A percentile compares a stretch with the other conserved stretches of the same genome.
phyloP scores from a whole-genome alignment of 345 rosid genomes.

The Zanthoxylum bungeanum region DNA sequence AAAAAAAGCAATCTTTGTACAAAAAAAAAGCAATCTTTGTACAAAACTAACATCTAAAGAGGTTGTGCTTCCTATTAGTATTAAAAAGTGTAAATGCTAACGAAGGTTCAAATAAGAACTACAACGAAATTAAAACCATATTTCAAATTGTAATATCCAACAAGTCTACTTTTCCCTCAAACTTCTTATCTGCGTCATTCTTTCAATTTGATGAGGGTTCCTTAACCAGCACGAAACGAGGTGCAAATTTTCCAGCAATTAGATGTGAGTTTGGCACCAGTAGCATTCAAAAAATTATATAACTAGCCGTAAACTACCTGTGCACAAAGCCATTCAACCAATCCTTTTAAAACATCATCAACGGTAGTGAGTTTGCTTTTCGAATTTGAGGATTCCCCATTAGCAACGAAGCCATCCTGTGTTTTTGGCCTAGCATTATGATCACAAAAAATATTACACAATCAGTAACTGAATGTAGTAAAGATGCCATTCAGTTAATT shows the following conservation, averaged over 20 bases:
- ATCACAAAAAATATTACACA: slow-evolving; percentile 1
- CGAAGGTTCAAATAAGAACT: not conserved
- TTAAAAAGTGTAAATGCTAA: not conserved
- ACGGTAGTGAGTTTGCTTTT: slow-evolving; percentile 56
- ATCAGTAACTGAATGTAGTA: not conserved
- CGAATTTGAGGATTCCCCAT: slow-evolving; percentile 71
- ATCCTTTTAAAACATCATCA: slow-evolving; percentile 83
- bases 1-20: not conserved
- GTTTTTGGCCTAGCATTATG: slow-evolving; percentile 72
- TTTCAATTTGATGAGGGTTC: not conserved
- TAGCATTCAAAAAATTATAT: no score
- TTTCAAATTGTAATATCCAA: not conserved
- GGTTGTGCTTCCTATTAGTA: not conserved
- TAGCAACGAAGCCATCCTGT: slow-evolving; percentile 38
- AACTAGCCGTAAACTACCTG: slow-evolving; percentile 49
- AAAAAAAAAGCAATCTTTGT: not conserved
- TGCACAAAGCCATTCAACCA: slow-evolving; percentile 95
- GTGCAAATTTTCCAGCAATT: slow-evolving; percentile 1
- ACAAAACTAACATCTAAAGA: no score
- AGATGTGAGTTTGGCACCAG: no score
- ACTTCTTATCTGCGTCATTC: not conserved
- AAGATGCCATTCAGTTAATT: not conserved
- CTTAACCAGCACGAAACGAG: not conserved
- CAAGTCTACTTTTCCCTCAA: not conserved
- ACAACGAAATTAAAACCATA: not conserved